Base-by-base conservation (phyloP, 1,284 basidiomycete species). In the Tylopilus sp. region DNA sequence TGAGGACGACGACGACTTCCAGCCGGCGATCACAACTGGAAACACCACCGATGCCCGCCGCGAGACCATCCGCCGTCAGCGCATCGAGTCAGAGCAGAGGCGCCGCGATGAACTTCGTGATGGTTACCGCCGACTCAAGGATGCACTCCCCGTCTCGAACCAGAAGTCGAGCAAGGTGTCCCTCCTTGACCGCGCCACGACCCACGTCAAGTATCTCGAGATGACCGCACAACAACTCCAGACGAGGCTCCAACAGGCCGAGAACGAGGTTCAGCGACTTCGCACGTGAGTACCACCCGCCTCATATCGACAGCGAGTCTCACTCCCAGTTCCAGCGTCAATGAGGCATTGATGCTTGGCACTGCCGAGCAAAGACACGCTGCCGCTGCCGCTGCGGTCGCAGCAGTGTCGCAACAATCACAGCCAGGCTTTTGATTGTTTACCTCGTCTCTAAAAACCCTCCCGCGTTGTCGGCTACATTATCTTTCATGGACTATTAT, bases 91-190 rank as follows among this genome's bases (percentile, higher is more conserved):
- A 23, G 85, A 88, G 73, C 88, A 94, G 75, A 77, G 89, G 58
- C 79, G 89, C 60, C 82, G 90, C 41, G 88, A 93, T 60, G 89
- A 92, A 71, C 84, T 93, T 60, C 76, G 89, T 49, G 88, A 92
- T 52, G 90, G 90, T 50, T 94, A 93, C 71, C 79, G 84, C 61
- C 78, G 85, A 49, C 82, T 94, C 69, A 90, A 89, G 77, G 86
- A 89, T 57, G 84, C 83, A 46, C 81, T 94, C 54, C 91, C 91
- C 21, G 74, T 82, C 48, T 87, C 86, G 41, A 90, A 89, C 74
- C 89, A 92, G 77, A 89, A 92, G 75, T 83, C 84, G 15, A 89
- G 86, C 78, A 93, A 94, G 73, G 85, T 90, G 46, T 86, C 82
- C 53, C 74, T 93, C 51, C 79, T 94, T 59, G 90, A 93, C 63